Percentiles rank a stretch among this genome's conserved stretches.
Evolutionary conservation across 768 basidiomycete species (phyloP).

Genomic region (Collybia mongolica): DNA sequence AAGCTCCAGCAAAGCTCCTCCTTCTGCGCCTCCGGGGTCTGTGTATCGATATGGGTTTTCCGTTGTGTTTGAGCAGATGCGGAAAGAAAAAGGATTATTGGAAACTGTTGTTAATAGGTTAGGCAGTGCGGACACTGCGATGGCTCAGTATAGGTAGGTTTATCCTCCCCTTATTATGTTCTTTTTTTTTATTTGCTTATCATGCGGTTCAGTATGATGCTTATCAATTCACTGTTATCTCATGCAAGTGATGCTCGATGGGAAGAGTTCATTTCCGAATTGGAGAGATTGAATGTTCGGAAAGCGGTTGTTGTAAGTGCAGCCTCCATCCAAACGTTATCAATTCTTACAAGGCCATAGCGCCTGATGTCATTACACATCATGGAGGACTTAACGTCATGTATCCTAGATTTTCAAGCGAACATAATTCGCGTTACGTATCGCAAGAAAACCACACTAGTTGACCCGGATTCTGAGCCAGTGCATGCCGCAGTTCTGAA

Average conservation of each 20-base stretch:
- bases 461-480: constrained; percentile 65
- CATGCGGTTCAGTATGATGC: constrained; percentile 68
- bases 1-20: constrained; percentile 58
- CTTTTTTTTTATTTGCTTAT: constrained; percentile 12
- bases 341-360: constrained; percentile 29
- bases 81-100: constrained; percentile 64
- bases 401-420: constrained; percentile 85
- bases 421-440: constrained; percentile 79
- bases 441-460: constrained; percentile 76
- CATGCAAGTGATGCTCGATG: constrained; percentile 78
- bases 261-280: constrained; percentile 74
- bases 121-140: constrained; percentile 80
- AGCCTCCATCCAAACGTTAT: neutral
- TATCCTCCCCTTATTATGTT: neutral
- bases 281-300: constrained; percentile 75
- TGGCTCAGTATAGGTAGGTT: constrained; percentile 75
- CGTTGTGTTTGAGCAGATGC: constrained; percentile 80
- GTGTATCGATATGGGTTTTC: constrained; percentile 84
- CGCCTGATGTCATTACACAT: constrained; percentile 82
- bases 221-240: constrained; percentile 82
- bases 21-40: constrained; percentile 60
- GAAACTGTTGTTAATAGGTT: constrained; percentile 82
- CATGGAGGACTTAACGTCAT: constrained; percentile 78
- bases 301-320: constrained; percentile 77
- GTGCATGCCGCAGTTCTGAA: constrained; percentile 56